Percentiles rank a stretch among this genome's conserved stretches.
phyloP scores from a whole-genome alignment of 495 filamentous ascomycete genomes.

The Amniculicola lignicola region DNA sequence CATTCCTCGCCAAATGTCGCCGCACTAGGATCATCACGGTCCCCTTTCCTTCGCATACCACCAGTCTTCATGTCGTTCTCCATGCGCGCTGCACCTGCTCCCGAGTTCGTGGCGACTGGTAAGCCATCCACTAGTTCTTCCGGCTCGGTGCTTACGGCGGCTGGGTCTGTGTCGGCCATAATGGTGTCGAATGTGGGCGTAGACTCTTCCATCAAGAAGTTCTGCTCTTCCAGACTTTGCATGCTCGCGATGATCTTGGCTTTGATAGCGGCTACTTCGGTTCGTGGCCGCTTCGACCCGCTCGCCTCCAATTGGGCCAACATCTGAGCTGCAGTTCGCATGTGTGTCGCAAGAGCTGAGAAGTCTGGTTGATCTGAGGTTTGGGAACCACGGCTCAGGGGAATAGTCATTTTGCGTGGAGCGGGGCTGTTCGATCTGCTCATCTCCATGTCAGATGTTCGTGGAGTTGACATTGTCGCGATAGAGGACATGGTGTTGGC shows the following conservation, averaged over 20 bases:
- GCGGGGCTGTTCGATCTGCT: constrained; percentile 61
- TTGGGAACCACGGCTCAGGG: constrained; percentile 31
- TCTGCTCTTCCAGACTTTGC: constrained; percentile 78
- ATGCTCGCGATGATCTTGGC: constrained; percentile 78
- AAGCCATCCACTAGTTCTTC: constrained; percentile 47
- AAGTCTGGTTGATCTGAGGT: constrained; percentile 61
- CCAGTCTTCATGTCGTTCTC: constrained; percentile 78
- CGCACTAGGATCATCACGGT: constrained; percentile 75
- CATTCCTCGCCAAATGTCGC: constrained; percentile 77
- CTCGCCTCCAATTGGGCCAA: constrained; percentile 71
- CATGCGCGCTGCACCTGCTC: constrained; percentile 71
- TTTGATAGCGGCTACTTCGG: constrained; percentile 71
- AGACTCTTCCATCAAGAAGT: constrained; percentile 59
- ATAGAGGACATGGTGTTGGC: constrained; percentile 49
- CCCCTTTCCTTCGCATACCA: constrained; percentile 68
- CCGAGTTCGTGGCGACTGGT: constrained; percentile 50
- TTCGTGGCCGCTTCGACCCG: constrained; percentile 64
- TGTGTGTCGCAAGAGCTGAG: constrained; percentile 72
- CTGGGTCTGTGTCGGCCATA: constrained; percentile 56
- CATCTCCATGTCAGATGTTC: constrained; percentile 55
- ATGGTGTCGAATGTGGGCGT: constrained; percentile 69
- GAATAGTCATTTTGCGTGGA: constrained; percentile 52
- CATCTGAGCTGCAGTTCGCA: constrained; percentile 78
- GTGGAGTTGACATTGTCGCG: constrained; percentile 54
- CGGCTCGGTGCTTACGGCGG: constrained; percentile 39